Conservation (phyloP, 2,329 filamentous ascomycete genomes). For the Torrubiellomyces zombiae region DNA sequence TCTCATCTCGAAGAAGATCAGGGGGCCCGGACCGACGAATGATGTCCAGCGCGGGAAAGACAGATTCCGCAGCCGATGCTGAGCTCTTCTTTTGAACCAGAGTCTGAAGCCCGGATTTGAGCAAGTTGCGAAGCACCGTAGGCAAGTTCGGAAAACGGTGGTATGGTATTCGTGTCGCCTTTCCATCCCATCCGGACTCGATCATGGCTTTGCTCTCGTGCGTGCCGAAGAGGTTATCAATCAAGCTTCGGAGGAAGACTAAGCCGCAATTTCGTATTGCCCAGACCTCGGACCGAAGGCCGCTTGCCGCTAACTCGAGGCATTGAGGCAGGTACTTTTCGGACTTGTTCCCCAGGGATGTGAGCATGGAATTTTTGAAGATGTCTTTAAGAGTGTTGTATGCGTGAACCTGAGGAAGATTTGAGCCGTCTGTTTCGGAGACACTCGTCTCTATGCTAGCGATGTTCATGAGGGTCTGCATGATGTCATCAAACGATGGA, state of each 20-base stretch:
- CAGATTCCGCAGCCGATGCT: conserved; percentile 42
- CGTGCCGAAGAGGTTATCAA: conserved; percentile 62
- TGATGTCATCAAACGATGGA: conserved; percentile 47
- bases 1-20: conserved; percentile 31
- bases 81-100: conserved; percentile 19
- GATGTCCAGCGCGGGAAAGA: conserved; percentile 73
- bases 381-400: conserved; percentile 88
- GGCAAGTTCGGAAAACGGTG: conserved; percentile 51
- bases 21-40: conserved; percentile 57
- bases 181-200: conserved; percentile 47
- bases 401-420: conserved; percentile 82
- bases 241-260: conserved; percentile 72
- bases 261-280: conserved; percentile 87
- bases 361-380: conserved; percentile 66
- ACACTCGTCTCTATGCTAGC: conserved; percentile 35
- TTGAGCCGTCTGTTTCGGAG: conserved; percentile 42
- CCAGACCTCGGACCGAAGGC: conserved; percentile 73
- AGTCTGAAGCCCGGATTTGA: conserved; percentile 33
- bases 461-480: conserved; percentile 44
- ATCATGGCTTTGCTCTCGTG: conserved; percentile 50
- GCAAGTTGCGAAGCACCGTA: conserved; percentile 43
- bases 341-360: conserved; percentile 53
- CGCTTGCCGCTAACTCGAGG: conserved; percentile 63
- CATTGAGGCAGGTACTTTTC: conserved; percentile 59
- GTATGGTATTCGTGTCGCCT: conserved; percentile 49